Base-by-base conservation (phyloP, 2,329 filamentous ascomycete genomes). In the Fusarium euwallaceae region DNA sequence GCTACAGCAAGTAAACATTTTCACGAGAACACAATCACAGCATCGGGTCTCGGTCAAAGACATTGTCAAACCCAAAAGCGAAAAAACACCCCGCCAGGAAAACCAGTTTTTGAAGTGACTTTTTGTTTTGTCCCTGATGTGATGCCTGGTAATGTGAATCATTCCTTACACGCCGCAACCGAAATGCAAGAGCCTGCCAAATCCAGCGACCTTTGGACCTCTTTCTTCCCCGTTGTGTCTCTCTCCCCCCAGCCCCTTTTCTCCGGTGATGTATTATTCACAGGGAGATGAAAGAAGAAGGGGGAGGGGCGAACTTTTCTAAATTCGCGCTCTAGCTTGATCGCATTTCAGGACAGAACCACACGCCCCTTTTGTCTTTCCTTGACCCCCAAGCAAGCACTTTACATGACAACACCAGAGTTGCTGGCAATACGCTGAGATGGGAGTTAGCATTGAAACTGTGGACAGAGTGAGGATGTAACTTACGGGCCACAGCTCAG, bases 321-420 rank as follows among this genome's bases (percentile, higher is more conserved):
- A 76, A 76, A 48, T 74, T 63, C 73, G 73, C 71, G 79, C 78
- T 82, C 80, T 81, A 81, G 45, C 76, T 64, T 79, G 77, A 80
- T 81, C 80, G 77, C 81, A 80, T 24, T 79, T 73, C 76, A 78
- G 74, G 78, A 79, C 78, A 81, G 76, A 79, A 75, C 75, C 75
- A 77, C 74, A 76, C 27, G 27, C 27, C 27, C 75, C 76, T 79
- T 81, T 80, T 79, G 73, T 78, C 66, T 78, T 74, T 80, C 78
- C 71, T 74, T 70, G 64, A 69, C 70, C 65, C 67, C 36, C 58
- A 66, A 71, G 63, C 73, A 80, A 81, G 74, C 83, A 81, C 80
- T 90, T 97, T 94, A 99, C 97, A 99, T 99, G 87, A 99, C 97
- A 85, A 99, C 97, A 92, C 97, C 97, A 75, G 96, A 98, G 94